Base-by-base conservation (phyloP, 805 yeast genomes). In the Kluyveromyces nonfermentans region DNA sequence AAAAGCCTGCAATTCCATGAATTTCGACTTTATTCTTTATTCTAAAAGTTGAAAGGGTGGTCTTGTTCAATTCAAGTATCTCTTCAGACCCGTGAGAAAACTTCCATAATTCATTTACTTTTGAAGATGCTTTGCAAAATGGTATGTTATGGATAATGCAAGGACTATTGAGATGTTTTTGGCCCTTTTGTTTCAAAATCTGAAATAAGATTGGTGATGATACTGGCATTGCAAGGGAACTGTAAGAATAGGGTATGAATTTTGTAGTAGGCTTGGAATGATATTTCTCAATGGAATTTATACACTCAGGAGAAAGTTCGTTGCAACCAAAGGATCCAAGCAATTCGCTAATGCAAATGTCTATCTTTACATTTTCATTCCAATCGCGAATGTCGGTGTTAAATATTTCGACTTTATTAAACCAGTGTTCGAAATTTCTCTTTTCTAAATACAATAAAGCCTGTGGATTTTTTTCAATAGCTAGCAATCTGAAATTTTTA, bases 261-360 rank as follows among this genome's bases (percentile, higher is more conserved):
- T 77, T 61, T 2, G 85, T 82, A 31, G 59, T 45, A 9, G 51
- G 46, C 7, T 59, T 60, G 18, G 63, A 42, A 60, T 73, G 51
- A 61, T 75, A 51, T 39, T 54, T 49, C 41, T 74, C 72, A 15
- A 70, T 54, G 1, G 71, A 64, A 37, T 66, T 67, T 2, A 86
- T 60, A 46, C 93, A 80, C 59, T 89, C 97, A 0, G 97, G 97
- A 7, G 85, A 73, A 15, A 86, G 69, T 58, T 89, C 97, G 61
- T 89, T 90, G 60, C 94, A 90, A 4, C 95, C 97, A 65, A 90
- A 84, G 14, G 95, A 85, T 5, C 97, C 97, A 21, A 89, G 62
- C 7, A 90, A 65, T 59, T 89, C 97, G 36, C 94, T 82, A 1
- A 90, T 71, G 7, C 88, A 73, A 35, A 89, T 54, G 55, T 84